phyloP scores from a whole-genome alignment of 805 yeast genomes.

The Candida manassasensis region DNA sequence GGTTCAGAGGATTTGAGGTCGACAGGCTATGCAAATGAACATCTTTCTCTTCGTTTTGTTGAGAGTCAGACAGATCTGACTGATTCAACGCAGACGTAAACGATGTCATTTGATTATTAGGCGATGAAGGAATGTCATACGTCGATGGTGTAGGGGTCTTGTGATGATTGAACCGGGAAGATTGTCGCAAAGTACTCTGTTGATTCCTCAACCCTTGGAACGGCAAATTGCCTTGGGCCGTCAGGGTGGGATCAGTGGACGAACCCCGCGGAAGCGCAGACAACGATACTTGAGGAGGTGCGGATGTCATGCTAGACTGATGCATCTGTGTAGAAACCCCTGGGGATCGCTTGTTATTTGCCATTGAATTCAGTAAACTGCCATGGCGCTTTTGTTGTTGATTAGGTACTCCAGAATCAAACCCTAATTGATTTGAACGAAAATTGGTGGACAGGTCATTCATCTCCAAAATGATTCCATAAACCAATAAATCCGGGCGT shows the following conservation, averaged over 20 bases:
- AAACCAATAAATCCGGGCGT: too few species aligned
- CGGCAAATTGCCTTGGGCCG: slow-evolving; percentile 4
- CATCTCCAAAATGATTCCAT: too few species aligned
- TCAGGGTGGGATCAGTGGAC: slow-evolving; percentile 7
- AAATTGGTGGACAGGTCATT: not conserved
- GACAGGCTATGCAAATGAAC: slow-evolving; percentile 6
- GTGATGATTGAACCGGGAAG: slow-evolving; percentile 9
- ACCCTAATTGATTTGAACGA: not conserved
- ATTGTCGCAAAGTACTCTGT: slow-evolving; percentile 9
- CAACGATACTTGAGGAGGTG: too few species aligned
- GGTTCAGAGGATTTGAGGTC: slow-evolving; percentile 3
- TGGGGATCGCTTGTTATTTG: slow-evolving; percentile 24
- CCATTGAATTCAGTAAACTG: slow-evolving; percentile 31
- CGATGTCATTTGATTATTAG: slow-evolving; percentile 21
- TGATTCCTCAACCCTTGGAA: slow-evolving; percentile 13
- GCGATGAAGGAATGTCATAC: slow-evolving; percentile 39
- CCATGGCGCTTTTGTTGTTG: slow-evolving; percentile 38
- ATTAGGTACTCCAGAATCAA: slow-evolving; percentile 8
- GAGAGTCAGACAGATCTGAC: slow-evolving; percentile 38
- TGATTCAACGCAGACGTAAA: slow-evolving; percentile 25
- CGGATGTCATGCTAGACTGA: too few species aligned
- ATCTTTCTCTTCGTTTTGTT: slow-evolving; percentile 7
- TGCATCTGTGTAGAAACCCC: not conserved
- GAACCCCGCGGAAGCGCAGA: too few species aligned
- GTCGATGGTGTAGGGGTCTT: slow-evolving; percentile 40